A percentile compares a stretch with the other conserved stretches of the same genome.
These are phyloP conservation scores for Amauroascus verrucosus DNA, from an alignment of 2,329 filamentous ascomycete genomes.

Conservation along the genomic window DNA sequence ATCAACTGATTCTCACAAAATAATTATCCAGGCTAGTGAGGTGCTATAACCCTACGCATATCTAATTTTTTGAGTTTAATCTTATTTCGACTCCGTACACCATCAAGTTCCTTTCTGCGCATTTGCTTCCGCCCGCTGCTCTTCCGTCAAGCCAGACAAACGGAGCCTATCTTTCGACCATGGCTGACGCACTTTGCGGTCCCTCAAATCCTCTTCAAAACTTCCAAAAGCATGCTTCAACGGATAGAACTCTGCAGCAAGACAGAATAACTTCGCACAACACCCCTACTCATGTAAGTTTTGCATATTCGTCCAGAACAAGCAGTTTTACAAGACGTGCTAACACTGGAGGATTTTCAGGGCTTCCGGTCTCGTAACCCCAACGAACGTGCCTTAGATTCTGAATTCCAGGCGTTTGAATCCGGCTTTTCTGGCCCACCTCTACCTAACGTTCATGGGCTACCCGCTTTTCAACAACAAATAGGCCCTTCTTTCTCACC, in stretches of 20 bases:
- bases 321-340: neutral
- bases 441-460: slow-evolving; percentile 26
- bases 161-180: slow-evolving; percentile 30
- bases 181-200: slow-evolving; percentile 61
- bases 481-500: slow-evolving; percentile 16
- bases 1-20: no score
- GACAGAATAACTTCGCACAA: slow-evolving; percentile 53
- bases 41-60: neutral
- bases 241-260: slow-evolving; percentile 62
- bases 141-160: neutral
- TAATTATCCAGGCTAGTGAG: neutral
- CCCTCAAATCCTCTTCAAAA: slow-evolving; percentile 66
- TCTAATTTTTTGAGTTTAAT: no score
- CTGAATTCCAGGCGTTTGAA: slow-evolving; percentile 62
- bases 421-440: slow-evolving; percentile 25
- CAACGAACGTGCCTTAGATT: slow-evolving; percentile 48
- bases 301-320: neutral
- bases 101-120: no score
- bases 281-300: slow-evolving; percentile 45
- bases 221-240: slow-evolving; percentile 58
- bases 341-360: slow-evolving; percentile 29
- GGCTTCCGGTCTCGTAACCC: slow-evolving; percentile 52
- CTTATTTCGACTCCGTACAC: no score
- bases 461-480: slow-evolving; percentile 20
- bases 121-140: no score